phyloP scores from a whole-genome alignment of 495 filamentous ascomycete genomes.

The Talaromyces borbonicus region DNA sequence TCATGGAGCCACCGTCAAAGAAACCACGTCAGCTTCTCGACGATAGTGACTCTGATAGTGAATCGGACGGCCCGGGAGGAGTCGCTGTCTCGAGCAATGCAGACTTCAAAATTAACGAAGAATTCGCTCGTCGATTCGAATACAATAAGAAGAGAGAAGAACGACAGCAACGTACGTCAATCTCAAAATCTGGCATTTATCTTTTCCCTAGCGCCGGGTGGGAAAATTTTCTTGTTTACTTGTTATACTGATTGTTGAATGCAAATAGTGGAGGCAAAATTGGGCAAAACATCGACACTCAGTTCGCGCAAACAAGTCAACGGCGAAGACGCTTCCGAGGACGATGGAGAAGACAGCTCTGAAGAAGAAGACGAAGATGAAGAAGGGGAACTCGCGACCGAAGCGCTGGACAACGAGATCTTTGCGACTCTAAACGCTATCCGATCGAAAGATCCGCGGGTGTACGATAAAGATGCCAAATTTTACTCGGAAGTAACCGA shows the following conservation, averaged over 20 bases:
- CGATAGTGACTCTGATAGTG: constrained; percentile 45
- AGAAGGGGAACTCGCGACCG: constrained; percentile 70
- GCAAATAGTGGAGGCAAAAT: constrained; percentile 72
- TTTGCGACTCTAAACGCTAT: constrained; percentile 77
- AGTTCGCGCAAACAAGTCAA: constrained; percentile 18
- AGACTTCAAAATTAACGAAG: constrained; percentile 75
- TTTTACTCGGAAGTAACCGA: constrained; percentile 65
- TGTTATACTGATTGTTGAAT: not conserved
- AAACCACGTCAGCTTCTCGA: constrained; percentile 36
- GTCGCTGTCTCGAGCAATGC: constrained; percentile 25
- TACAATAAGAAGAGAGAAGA: constrained; percentile 96
- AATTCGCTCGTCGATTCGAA: constrained; percentile 84
- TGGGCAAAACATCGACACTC: constrained; percentile 46
- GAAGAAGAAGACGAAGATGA: constrained; percentile 82
- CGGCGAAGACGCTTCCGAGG: constrained; percentile 33
- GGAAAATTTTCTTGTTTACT: not conserved
- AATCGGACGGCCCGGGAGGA: constrained; percentile 42
- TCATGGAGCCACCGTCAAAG: constrained; percentile 39
- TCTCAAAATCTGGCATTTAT: not conserved
- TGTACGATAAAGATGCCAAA: constrained; percentile 68
- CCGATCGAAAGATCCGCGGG: constrained; percentile 73
- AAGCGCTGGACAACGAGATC: constrained; percentile 77
- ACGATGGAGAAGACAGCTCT: constrained; percentile 42
- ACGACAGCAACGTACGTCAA: constrained; percentile 57
- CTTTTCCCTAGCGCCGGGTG: too few relatives aligned